Conservation (phyloP, 1,139 yeast genomes). For the Candida sp. region DNA sequence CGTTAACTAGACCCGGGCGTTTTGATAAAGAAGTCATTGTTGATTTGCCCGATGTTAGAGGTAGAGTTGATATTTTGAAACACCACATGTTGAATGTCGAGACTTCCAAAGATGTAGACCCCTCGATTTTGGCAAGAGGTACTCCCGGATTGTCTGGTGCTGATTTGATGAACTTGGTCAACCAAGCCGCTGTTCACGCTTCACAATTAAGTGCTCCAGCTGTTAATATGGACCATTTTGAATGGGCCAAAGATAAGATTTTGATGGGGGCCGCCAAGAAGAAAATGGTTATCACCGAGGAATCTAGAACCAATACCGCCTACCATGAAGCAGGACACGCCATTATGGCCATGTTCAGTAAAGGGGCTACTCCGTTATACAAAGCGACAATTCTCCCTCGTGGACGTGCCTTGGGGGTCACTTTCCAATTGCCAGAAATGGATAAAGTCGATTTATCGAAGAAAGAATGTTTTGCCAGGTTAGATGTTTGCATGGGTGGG, state of each 20-base stretch:
- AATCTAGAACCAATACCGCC: slow-evolving; percentile 89
- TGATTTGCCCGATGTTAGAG: slow-evolving; percentile 96
- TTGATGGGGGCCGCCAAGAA: slow-evolving; percentile 97
- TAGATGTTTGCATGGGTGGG: slow-evolving; percentile 99
- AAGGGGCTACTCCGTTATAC: slow-evolving; percentile 95
- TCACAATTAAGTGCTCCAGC: slow-evolving; percentile 89
- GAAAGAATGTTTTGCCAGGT: slow-evolving; percentile 83
- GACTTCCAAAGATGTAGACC: slow-evolving; percentile 79
- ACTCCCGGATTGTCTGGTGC: slow-evolving; percentile 99
- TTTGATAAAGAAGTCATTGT: slow-evolving; percentile 96
- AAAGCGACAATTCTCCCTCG: slow-evolving; percentile 97
- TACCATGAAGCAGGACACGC: slow-evolving; percentile 99
- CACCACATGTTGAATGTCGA: slow-evolving; percentile 94
- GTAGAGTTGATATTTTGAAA: slow-evolving; percentile 87
- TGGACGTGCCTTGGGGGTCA: slow-evolving; percentile 94
- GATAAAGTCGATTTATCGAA: slow-evolving; percentile 94
- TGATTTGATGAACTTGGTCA: slow-evolving; percentile 89
- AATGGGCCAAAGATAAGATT: slow-evolving; percentile 99
- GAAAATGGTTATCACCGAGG: slow-evolving; percentile 97
- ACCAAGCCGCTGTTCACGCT: slow-evolving; percentile 97
- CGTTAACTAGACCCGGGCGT: slow-evolving; percentile 97
- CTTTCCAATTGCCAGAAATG: slow-evolving; percentile 98
- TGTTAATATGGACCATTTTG: slow-evolving; percentile 89
- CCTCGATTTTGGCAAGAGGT: slow-evolving; percentile 88
- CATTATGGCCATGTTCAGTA: slow-evolving; percentile 91